Evolutionary conservation across 2,329 filamentous ascomycete species (phyloP).

Genomic region (Calonectria ilicicola): DNA sequence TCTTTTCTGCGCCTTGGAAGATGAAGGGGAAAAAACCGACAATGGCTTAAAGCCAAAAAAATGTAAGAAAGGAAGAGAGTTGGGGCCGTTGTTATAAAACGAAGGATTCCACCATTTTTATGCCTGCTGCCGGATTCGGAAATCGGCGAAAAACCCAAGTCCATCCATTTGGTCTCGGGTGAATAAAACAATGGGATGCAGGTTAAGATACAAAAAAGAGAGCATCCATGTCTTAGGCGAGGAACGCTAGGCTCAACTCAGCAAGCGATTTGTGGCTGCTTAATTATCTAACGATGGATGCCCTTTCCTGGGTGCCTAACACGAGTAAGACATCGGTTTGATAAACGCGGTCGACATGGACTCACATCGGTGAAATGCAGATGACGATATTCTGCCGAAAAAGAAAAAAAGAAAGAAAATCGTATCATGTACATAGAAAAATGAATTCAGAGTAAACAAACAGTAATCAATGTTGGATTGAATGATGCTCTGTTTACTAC

Average conservation of each 20-base stretch:
- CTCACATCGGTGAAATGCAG: neutral
- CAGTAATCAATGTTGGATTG: neutral
- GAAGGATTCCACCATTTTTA: neutral
- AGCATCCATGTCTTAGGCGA: neutral
- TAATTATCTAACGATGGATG: neutral
- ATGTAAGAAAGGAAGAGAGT: neutral
- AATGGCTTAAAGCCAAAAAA: neutral
- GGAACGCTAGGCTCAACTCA: neutral
- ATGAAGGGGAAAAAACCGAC: neutral
- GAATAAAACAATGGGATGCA: neutral
- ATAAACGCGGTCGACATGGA: neutral
- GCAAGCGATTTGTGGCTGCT: neutral
- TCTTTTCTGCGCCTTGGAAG: slow-evolving; percentile 10
- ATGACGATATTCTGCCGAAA: neutral
- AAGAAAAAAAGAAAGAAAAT: neutral
- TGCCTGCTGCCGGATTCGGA: neutral
- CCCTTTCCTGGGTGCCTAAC: neutral
- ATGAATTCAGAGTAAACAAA: neutral
- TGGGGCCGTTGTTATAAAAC: neutral
- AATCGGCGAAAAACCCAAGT: neutral
- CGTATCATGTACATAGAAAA: neutral
- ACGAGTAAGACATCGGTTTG: neutral
- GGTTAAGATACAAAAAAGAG: too few species aligned
- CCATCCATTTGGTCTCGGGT: neutral
- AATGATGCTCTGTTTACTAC: neutral